A percentile compares a stretch with the other conserved stretches of the same genome.
phyloP scores from a whole-genome alignment of 495 filamentous ascomycete genomes.

The Aspergillus cavernicola region DNA sequence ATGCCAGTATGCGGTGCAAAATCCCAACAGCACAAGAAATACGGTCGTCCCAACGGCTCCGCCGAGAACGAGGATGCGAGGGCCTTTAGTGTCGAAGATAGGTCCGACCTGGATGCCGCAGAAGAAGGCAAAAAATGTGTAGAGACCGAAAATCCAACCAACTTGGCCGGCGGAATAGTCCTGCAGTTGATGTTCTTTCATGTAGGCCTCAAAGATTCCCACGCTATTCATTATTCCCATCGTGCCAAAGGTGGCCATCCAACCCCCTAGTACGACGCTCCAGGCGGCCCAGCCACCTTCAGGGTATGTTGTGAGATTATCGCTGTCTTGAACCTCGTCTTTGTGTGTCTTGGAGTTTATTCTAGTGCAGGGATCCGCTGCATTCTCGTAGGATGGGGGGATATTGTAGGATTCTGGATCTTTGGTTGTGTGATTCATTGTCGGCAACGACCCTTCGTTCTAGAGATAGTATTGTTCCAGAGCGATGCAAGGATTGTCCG shows the following conservation, averaged over 20 bases:
- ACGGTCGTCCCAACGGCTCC: constrained; percentile 45
- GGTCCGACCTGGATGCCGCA: constrained; percentile 41
- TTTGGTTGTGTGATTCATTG: no score
- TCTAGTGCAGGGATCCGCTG: no score
- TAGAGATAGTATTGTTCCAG: no score
- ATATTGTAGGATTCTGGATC: no score
- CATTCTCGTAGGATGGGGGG: no score
- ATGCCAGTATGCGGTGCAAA: constrained; percentile 42
- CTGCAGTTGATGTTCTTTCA: constrained; percentile 51
- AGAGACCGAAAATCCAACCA: constrained; percentile 71
- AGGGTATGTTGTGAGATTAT: no score
- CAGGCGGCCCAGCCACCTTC: constrained; percentile 66
- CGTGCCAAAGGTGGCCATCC: constrained; percentile 55
- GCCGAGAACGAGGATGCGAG: neutral
- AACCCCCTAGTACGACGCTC: constrained; percentile 61
- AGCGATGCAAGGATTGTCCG: no score
- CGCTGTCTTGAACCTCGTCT: no score
- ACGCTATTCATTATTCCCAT: constrained; percentile 67
- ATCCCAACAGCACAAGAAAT: no score
- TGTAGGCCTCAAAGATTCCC: constrained; percentile 56
- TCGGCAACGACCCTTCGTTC: no score
- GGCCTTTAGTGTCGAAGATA: constrained; percentile 21
- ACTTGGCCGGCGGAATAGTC: constrained; percentile 53
- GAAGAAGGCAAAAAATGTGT: constrained; percentile 56
- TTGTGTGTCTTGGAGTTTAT: no score